phyloP scores from a whole-genome alignment of 129 eudicot species.

The Deinandra increscens region DNA sequence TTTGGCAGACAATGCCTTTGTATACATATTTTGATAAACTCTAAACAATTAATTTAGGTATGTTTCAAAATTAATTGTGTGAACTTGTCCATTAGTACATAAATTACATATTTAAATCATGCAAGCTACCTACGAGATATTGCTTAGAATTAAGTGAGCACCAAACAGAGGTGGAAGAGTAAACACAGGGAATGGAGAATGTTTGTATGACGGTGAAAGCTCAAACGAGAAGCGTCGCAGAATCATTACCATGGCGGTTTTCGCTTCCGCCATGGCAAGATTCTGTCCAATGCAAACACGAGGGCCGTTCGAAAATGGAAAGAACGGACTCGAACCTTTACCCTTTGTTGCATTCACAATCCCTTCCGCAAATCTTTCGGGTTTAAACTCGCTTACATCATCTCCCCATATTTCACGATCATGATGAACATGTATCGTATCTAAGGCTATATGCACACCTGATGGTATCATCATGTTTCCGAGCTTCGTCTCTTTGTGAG shows the following conservation, averaged over 20 bases:
- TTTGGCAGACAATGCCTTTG: no score
- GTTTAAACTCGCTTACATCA: constrained; percentile 54
- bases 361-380: constrained; percentile 63
- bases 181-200: constrained; percentile 43
- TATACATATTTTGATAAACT: no score
- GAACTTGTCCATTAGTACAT: neutral
- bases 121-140: neutral
- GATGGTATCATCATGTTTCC: constrained; percentile 50
- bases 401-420: constrained; percentile 59
- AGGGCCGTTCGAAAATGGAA: constrained; percentile 65
- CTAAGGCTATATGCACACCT: constrained; percentile 40
- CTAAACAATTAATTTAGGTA: no score
- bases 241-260: constrained; percentile 44
- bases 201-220: constrained; percentile 59
- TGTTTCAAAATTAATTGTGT: no score
- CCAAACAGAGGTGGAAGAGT: constrained; percentile 62
- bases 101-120: neutral
- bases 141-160: constrained; percentile 44
- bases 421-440: constrained; percentile 41
- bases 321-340: constrained; percentile 23
- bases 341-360: constrained; percentile 45
- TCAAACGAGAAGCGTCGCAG: constrained; percentile 49
- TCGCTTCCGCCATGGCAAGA: constrained; percentile 58
- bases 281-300: constrained; percentile 64
- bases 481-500: constrained; percentile 45